phyloP scores from a whole-genome alignment of 805 yeast species.

The Cyberlindnera misumaiensis region DNA sequence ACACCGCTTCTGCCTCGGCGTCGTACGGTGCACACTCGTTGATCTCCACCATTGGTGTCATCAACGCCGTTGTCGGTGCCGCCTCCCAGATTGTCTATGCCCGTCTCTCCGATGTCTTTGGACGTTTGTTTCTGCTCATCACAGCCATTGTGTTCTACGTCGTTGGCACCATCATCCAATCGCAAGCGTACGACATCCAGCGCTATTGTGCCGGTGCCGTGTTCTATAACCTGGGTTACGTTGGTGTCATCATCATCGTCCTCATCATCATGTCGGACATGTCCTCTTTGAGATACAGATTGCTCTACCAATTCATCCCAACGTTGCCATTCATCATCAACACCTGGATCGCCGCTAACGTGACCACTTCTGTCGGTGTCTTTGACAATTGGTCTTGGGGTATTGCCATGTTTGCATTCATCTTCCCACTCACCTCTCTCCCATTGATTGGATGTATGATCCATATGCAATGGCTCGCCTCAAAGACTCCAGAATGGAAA shows the following conservation, averaged over 20 bases:
- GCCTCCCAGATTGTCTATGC: constrained; percentile 63
- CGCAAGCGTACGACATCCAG: constrained; percentile 51
- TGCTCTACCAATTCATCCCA: constrained; percentile 56
- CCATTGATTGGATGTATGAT: constrained; percentile 49
- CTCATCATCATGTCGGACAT: constrained; percentile 59
- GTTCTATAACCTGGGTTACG: constrained; percentile 46
- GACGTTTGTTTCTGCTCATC: constrained; percentile 47
- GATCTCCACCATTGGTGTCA: constrained; percentile 51
- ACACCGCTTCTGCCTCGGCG: constrained; percentile 49
- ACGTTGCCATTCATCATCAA: constrained; percentile 69
- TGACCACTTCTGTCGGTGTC: constrained; percentile 33
- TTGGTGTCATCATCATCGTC: constrained; percentile 53
- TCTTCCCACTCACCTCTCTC: constrained; percentile 58
- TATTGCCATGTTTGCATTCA: constrained; percentile 75
- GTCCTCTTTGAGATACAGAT: constrained; percentile 66
- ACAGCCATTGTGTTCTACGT: constrained; percentile 48
- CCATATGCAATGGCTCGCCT: constrained; percentile 52
- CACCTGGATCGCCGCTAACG: constrained; percentile 70
- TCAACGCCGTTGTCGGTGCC: constrained; percentile 55
- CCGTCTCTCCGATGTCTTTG: constrained; percentile 58
- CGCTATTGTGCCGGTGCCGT: constrained; percentile 63
- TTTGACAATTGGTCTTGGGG: constrained; percentile 57
- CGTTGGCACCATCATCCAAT: constrained; percentile 58
- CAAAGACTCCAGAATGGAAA: constrained; percentile 45
- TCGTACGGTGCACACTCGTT: constrained; percentile 49